These are phyloP conservation scores for Avicennia marina DNA, from an alignment of 257 asterid species.

Conservation along the genomic window DNA sequence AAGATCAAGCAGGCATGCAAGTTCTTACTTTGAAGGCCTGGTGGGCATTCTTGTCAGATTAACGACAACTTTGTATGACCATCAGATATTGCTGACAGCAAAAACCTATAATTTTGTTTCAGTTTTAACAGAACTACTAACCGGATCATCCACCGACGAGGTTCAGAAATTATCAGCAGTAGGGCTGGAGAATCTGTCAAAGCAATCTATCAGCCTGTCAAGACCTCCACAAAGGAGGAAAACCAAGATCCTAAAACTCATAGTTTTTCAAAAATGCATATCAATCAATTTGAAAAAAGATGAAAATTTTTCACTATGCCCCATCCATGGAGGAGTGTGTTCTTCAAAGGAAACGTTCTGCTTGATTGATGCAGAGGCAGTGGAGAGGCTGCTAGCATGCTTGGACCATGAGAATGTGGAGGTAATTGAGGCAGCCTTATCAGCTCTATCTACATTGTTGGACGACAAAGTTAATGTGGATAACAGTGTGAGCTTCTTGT, in stretches of 20 bases:
- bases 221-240: slow-evolving; percentile 45
- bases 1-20: slow-evolving; percentile 57
- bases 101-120: slow-evolving; percentile 46
- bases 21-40: slow-evolving; percentile 66
- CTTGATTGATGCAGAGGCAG: slow-evolving; percentile 59
- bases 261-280: slow-evolving; percentile 35
- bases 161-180: slow-evolving; percentile 59
- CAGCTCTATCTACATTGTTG: slow-evolving; percentile 66
- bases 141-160: slow-evolving; percentile 60
- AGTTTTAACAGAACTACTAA: slow-evolving; percentile 51
- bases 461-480: slow-evolving; percentile 65
- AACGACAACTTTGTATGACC: slow-evolving; percentile 68
- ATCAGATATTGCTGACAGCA: slow-evolving; percentile 46
- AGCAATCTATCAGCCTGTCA: slow-evolving; percentile 47
- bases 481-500: slow-evolving; percentile 45
- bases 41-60: slow-evolving; percentile 71
- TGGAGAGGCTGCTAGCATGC: slow-evolving; percentile 54
- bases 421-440: slow-evolving; percentile 67
- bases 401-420: slow-evolving; percentile 65
- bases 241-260: slow-evolving; percentile 33
- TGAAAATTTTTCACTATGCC: slow-evolving; percentile 36
- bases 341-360: slow-evolving; percentile 71
- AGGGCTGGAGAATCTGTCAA: slow-evolving; percentile 68
- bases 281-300: slow-evolving; percentile 31
- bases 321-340: slow-evolving; percentile 73